Conservation (phyloP, 352 stramenopile species). For the Globisporangium rhizosaccharum region DNA sequence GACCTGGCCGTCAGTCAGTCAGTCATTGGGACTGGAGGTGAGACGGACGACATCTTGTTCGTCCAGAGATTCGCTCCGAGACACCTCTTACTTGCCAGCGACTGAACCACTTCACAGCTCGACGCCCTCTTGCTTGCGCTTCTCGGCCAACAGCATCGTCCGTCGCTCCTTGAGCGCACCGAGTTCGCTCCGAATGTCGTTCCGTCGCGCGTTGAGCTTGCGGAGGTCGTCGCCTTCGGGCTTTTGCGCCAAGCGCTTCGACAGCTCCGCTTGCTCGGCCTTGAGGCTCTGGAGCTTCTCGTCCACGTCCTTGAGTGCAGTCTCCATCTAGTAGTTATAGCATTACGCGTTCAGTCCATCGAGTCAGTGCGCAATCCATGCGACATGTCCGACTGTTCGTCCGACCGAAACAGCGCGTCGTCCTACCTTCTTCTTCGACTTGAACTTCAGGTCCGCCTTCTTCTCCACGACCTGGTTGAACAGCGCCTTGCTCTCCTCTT, state of each 20-base stretch:
- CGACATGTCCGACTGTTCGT: not conserved
- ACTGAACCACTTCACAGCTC: conserved; percentile 16
- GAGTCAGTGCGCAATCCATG: conserved; percentile 7
- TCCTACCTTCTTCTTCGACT: conserved; percentile 83
- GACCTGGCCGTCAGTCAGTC: no score
- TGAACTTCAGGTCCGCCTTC: conserved; percentile 86
- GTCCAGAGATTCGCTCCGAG: not conserved
- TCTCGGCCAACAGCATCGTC: conserved; percentile 71
- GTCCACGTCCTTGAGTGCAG: conserved; percentile 73
- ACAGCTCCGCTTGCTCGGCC: conserved; percentile 72
- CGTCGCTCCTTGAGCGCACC: conserved; percentile 78
- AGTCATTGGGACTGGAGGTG: no score
- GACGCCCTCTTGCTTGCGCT: conserved; percentile 74
- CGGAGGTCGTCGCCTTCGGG: conserved; percentile 73
- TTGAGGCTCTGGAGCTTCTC: conserved; percentile 79
- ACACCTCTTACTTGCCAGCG: not conserved
- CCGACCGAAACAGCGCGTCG: not conserved
- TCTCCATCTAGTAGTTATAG: conserved; percentile 50
- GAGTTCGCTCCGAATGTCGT: conserved; percentile 82
- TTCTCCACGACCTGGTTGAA: conserved; percentile 88
- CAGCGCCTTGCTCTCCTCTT: conserved; percentile 87
- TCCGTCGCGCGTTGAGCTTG: conserved; percentile 77
- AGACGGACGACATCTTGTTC: not conserved
- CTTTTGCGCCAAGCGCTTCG: conserved; percentile 68
- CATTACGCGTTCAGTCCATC: not conserved